Percentiles rank a stretch among this genome's conserved stretches.
phyloP scores from a whole-genome alignment of 352 stramenopile species.

The Pythium brachiatum region DNA sequence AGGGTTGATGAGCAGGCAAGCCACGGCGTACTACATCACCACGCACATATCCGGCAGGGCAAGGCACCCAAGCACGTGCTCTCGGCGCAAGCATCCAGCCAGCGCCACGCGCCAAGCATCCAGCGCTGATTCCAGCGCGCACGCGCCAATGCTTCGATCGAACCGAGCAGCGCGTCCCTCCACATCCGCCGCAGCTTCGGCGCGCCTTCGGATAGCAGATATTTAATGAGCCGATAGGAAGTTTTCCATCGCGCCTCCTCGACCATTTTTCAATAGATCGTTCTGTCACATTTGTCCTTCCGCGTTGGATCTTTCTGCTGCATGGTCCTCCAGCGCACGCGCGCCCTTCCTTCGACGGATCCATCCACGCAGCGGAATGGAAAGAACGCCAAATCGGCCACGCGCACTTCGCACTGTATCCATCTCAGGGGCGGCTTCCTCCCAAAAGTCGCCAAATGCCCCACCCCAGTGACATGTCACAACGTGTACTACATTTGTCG shows the following conservation, averaged over 20 bases:
- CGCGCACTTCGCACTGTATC: constrained; percentile 1
- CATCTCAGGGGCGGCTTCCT: background rate
- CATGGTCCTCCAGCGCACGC: background rate
- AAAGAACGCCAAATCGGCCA: constrained; percentile 2
- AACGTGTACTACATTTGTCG: background rate
- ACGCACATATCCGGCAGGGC: background rate
- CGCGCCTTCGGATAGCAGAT: background rate
- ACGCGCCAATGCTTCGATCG: constrained; percentile 5
- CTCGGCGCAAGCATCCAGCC: background rate
- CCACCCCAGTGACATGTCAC: background rate
- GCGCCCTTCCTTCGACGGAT: background rate
- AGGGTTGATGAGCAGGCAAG: constrained; percentile 11
- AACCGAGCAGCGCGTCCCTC: background rate
- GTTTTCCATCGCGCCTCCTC: background rate
- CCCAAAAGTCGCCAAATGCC: background rate
- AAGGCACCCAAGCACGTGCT: background rate
- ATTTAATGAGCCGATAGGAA: background rate
- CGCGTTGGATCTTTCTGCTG: background rate
- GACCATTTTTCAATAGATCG: constrained; percentile 2
- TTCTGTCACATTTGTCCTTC: constrained; percentile 6
- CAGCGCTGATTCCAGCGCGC: background rate
- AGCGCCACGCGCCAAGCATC: background rate
- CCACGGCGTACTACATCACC: background rate
- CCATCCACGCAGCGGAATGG: background rate
- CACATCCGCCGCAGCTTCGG: background rate